Percentiles rank a stretch among this genome's conserved stretches.
These are phyloP conservation scores for Arthrobotrys conoides DNA, from an alignment of 2,329 filamentous ascomycete genomes.

Conservation along the genomic window DNA sequence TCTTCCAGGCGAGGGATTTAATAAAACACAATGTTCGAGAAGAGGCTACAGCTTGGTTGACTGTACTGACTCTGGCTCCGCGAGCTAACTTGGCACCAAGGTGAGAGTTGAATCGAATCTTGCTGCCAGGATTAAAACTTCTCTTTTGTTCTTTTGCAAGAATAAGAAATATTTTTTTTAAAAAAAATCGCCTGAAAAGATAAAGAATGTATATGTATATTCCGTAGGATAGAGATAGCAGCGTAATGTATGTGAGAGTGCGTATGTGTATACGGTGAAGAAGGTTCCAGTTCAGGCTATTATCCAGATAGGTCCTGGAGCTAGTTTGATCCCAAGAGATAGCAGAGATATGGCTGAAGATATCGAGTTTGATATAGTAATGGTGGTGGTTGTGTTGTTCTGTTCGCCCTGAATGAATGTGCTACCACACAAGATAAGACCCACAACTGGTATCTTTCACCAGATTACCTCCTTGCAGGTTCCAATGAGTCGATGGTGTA, in stretches of 20 bases:
- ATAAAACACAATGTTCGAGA: constrained; percentile 5
- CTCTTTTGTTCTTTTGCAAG: constrained; percentile 1
- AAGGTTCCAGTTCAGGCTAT: constrained; percentile 43
- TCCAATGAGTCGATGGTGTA: constrained; percentile 12
- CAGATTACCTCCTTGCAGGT: constrained; percentile 34
- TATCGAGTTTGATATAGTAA: constrained; percentile 44
- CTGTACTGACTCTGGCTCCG: constrained; percentile 18
- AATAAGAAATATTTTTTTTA: not conserved
- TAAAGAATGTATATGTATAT: constrained; percentile 15
- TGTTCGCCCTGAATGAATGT: constrained; percentile 46
- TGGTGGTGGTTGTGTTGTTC: constrained; percentile 26
- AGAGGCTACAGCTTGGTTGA: constrained; percentile 18
- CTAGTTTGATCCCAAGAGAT: constrained; percentile 27
- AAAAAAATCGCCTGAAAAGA: constrained; percentile 11
- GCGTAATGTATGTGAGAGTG: not conserved
- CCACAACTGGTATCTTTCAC: constrained; percentile 32
- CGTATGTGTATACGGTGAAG: constrained; percentile 32
- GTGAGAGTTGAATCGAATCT: constrained; percentile 36
- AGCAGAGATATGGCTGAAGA: constrained; percentile 18
- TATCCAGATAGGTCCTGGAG: constrained; percentile 16
- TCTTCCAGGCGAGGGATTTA: constrained; percentile 60
- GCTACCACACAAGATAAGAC: constrained; percentile 53
- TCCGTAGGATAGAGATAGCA: constrained; percentile 22
- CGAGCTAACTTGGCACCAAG: constrained; percentile 31
- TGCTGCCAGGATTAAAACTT: constrained; percentile 26